These are phyloP conservation scores for Coniochaeta hoffmannii DNA, from an alignment of 2,329 filamentous ascomycete species.

Conservation along the genomic window DNA sequence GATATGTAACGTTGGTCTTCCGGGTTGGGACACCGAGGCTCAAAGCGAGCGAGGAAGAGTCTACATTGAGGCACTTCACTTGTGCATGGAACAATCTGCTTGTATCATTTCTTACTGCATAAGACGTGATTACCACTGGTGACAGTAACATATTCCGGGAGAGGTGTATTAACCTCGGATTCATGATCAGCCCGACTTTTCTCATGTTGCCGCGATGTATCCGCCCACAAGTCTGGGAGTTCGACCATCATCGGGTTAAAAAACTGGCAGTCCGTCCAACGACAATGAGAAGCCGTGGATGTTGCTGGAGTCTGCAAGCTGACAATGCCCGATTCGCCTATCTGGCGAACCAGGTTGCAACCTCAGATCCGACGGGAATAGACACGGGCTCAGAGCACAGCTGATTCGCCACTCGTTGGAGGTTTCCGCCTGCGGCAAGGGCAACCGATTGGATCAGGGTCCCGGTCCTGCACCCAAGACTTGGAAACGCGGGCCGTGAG, in stretches of 20 bases:
- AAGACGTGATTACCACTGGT: background rate
- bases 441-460: background rate
- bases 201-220: background rate
- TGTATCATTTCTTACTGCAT: background rate
- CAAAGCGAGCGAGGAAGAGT: background rate
- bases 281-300: too few species aligned
- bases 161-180: background rate
- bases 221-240: background rate
- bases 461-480: background rate
- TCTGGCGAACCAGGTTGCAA: constrained; percentile 1
- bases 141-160: background rate
- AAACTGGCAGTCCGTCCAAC: too few species aligned
- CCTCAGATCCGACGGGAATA: background rate
- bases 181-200: too few species aligned
- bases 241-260: too few species aligned
- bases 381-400: background rate
- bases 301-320: too few species aligned
- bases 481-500: constrained; percentile 18
- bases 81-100: background rate
- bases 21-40: background rate
- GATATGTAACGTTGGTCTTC: background rate
- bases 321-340: background rate
- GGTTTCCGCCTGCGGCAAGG: background rate
- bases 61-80: background rate
- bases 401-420: background rate